These are phyloP conservation scores for Pleoardoris graminearum DNA, from an alignment of 2,329 filamentous ascomycete genomes.

Conservation along the genomic window DNA sequence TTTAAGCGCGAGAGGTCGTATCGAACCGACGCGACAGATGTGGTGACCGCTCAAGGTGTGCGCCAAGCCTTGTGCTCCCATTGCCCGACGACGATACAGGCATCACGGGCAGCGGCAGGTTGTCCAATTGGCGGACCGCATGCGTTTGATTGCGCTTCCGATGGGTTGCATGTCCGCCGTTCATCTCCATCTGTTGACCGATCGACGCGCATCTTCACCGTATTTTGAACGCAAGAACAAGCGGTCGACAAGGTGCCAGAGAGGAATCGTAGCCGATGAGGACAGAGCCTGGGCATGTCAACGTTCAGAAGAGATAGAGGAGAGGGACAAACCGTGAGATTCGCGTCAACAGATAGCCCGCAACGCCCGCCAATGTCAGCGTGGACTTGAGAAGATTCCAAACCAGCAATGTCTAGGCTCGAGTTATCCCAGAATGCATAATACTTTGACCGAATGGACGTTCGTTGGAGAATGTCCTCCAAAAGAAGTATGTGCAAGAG, in stretches of 20 bases:
- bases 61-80: slow-evolving; percentile 1
- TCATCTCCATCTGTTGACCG: slow-evolving; percentile 7
- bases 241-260: slow-evolving; percentile 12
- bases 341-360: too few relatives aligned
- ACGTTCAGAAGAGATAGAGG: too few relatives aligned
- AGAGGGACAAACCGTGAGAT: too few relatives aligned
- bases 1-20: neutral
- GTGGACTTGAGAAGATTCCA: too few relatives aligned
- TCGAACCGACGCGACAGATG: slow-evolving; percentile 2
- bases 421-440: too few relatives aligned
- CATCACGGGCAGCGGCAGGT: slow-evolving; percentile 2
- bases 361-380: too few relatives aligned
- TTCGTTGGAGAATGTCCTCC: too few relatives aligned
- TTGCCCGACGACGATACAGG: slow-evolving; percentile 2
- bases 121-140: slow-evolving; percentile 10
- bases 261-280: neutral
- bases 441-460: too few relatives aligned
- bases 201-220: slow-evolving; percentile 8
- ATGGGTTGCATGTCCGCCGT: slow-evolving; percentile 3
- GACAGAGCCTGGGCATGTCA: too few relatives aligned
- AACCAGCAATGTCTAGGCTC: too few relatives aligned
- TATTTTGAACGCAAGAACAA: slow-evolving; percentile 8
- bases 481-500: too few relatives aligned
- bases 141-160: slow-evolving; percentile 6
- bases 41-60: neutral